Conservation (phyloP, 148 eudicot species). For the Fagopyrum homotropicum region DNA sequence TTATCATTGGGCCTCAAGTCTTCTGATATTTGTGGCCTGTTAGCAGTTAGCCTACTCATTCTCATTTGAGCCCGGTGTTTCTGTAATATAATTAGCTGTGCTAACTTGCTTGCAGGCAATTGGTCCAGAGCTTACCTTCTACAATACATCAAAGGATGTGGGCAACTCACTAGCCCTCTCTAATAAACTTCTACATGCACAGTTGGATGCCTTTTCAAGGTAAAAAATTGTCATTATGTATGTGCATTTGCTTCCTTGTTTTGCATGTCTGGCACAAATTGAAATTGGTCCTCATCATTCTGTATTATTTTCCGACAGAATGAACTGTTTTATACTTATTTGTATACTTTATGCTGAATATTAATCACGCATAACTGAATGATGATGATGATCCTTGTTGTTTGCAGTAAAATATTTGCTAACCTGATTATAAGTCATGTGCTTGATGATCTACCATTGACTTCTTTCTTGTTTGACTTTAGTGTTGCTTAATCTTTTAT, state of each 20-base stretch:
- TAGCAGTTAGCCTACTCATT: neutral
- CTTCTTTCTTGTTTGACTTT: neutral
- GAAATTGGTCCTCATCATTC: neutral
- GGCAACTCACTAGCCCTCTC: slow-evolving; percentile 54
- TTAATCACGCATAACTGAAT: neutral
- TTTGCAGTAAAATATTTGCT: neutral
- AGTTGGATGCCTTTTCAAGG: slow-evolving; percentile 91
- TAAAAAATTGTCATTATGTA: slow-evolving; percentile 10
- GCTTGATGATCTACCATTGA: neutral
- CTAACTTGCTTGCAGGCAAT: slow-evolving; percentile 56
- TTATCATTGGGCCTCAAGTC: neutral
- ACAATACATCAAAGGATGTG: slow-evolving; percentile 64
- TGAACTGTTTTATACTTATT: neutral
- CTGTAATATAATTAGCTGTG: neutral
- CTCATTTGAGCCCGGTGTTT: neutral
- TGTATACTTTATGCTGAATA: neutral
- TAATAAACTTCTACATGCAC: slow-evolving; percentile 84
- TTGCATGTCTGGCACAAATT: neutral
- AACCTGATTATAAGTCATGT: neutral
- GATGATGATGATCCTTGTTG: neutral
- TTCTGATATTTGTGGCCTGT: neutral
- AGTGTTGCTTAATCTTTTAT: neutral
- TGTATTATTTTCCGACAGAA: neutral
- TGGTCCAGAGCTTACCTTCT: slow-evolving; percentile 93
- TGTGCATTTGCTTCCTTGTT: slow-evolving; percentile 2